phyloP scores from a whole-genome alignment of 305 asterid species.

The Fraxinus dipetala region DNA sequence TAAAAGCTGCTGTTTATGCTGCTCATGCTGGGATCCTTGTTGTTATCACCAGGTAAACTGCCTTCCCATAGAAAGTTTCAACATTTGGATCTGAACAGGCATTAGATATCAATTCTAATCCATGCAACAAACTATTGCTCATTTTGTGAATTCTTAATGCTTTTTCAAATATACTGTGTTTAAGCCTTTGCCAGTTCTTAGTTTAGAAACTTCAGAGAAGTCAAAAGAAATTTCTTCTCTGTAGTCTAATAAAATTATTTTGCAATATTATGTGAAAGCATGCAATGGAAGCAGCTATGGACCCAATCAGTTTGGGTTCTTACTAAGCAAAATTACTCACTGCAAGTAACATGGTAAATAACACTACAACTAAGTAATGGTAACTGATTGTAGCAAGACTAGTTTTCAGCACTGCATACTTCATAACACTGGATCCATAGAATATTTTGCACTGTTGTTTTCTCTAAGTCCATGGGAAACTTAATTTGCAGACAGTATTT shows the following conservation, averaged over 20 bases:
- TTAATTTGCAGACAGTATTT: background rate
- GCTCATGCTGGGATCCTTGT: slow-evolving; percentile 90
- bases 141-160: background rate
- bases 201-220: background rate
- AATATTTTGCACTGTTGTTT: background rate
- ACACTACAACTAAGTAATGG: background rate
- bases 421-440: background rate
- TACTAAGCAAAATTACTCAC: background rate
- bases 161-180: slow-evolving; percentile 3
- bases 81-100: background rate
- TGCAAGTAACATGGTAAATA: background rate
- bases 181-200: background rate
- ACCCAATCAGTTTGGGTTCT: background rate
- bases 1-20: slow-evolving; percentile 93
- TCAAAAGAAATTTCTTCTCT: background rate
- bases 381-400: background rate
- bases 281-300: background rate
- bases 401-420: background rate
- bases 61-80: slow-evolving; percentile 10
- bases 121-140: slow-evolving; percentile 3
- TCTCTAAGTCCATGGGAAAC: background rate
- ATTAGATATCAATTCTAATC: background rate
- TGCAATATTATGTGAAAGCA: background rate
- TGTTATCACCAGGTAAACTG: slow-evolving; percentile 76
- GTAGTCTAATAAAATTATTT: slow-evolving; percentile 2